These are phyloP conservation scores for Thoreauomyces humboldtii DNA, from an alignment of 192 early-diverging fungal genomes.

Conservation along the genomic window DNA sequence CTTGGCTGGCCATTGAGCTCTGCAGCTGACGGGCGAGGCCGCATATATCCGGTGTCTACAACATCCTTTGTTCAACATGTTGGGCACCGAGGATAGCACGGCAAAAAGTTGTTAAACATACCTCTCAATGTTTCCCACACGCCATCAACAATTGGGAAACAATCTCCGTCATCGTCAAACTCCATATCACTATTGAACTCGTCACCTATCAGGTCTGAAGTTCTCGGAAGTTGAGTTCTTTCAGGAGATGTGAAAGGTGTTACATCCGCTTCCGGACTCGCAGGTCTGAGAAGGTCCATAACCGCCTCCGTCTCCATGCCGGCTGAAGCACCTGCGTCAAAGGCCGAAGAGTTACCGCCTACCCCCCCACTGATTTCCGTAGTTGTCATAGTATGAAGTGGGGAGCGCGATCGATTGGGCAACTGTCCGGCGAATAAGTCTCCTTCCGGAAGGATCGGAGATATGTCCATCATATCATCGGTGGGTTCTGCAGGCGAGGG, in stretches of 20 bases:
- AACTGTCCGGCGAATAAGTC: neutral
- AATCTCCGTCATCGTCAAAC: constrained; percentile 5
- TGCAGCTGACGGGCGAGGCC: constrained; percentile 1
- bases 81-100: neutral
- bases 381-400: neutral
- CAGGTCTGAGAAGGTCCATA: too few species aligned
- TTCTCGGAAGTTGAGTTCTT: neutral
- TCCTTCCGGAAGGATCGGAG: neutral
- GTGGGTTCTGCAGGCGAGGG: too few species aligned
- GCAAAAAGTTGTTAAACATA: neutral
- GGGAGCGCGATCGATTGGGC: neutral
- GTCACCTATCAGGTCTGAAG: neutral
- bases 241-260: too few species aligned
- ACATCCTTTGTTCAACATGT: neutral
- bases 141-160: constrained; percentile 12
- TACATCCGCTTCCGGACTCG: too few species aligned
- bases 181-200: constrained; percentile 14
- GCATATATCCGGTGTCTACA: neutral
- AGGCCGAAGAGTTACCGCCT: too few species aligned
- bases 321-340: neutral
- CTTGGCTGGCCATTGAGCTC: constrained; percentile 7
- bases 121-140: constrained; percentile 19
- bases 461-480: neutral
- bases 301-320: neutral
- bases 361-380: neutral